Evolutionary conservation across 1,284 basidiomycete genomes (phyloP).

Genomic region (Apiotrichum montevideense): DNA sequence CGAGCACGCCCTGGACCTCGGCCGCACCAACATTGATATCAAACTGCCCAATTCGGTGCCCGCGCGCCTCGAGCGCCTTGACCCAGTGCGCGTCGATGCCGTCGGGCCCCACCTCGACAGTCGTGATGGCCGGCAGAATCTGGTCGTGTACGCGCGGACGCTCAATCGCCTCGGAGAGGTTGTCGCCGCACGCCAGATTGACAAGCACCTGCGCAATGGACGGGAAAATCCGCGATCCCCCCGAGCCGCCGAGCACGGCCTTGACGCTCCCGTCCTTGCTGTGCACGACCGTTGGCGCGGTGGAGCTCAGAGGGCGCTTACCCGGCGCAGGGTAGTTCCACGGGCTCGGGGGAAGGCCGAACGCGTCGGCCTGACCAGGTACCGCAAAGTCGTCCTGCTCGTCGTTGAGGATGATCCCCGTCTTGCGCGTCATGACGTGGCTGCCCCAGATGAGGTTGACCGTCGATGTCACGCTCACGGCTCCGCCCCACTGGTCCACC

Average conservation of each 20-base stretch:
- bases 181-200: conserved; percentile 74
- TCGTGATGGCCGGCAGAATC: conserved; percentile 62
- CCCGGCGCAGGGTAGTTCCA: conserved; percentile 81
- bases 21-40: conserved; percentile 44
- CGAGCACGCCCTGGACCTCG: conserved; percentile 61
- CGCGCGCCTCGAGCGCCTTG: conserved; percentile 55
- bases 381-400: conserved; percentile 80
- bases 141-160: conserved; percentile 86
- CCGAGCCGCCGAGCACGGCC: conserved; percentile 72
- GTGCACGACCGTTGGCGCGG: conserved; percentile 71
- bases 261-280: conserved; percentile 63
- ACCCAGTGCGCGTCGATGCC: conserved; percentile 56
- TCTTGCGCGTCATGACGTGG: conserved; percentile 69
- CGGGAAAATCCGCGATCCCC: conserved; percentile 78
- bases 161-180: conserved; percentile 75
- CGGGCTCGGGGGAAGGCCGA: conserved; percentile 77
- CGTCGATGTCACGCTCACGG: conserved; percentile 75
- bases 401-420: conserved; percentile 83
- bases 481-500: conserved; percentile 76
- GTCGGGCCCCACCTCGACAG: conserved; percentile 55
- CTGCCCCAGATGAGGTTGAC: conserved; percentile 84
- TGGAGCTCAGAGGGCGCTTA: conserved; percentile 81
- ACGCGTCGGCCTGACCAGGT: conserved; percentile 71
- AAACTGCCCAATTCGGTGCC: conserved; percentile 62
- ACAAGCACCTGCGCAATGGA: conserved; percentile 73